A percentile compares a stretch with the other conserved stretches of the same genome.
These are phyloP conservation scores for Entophlyctis helioformis DNA, from an alignment of 192 early-diverging fungal species.

Conservation along the genomic window DNA sequence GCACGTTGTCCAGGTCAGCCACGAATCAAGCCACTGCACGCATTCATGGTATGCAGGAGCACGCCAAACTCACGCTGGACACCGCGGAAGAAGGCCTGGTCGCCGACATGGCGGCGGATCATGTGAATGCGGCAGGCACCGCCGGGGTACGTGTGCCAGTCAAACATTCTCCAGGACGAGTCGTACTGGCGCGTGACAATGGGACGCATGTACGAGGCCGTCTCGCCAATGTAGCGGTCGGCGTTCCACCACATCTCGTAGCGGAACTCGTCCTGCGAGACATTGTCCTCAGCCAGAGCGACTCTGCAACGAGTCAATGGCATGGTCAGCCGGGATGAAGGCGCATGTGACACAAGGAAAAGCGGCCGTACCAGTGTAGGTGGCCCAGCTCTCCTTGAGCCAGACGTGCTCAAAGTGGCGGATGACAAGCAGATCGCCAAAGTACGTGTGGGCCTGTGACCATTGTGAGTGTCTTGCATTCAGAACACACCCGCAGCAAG, in stretches of 20 bases:
- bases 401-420: slow-evolving; percentile 46
- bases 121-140: slow-evolving; percentile 39
- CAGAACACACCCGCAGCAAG: background rate
- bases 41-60: no score
- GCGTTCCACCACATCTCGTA: slow-evolving; percentile 16
- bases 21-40: no score
- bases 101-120: slow-evolving; percentile 31
- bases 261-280: slow-evolving; percentile 18
- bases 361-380: slow-evolving; percentile 16
- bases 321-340: slow-evolving; percentile 1
- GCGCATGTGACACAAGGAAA: background rate
- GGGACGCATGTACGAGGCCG: slow-evolving; percentile 21
- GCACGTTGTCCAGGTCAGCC: no score
- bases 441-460: slow-evolving; percentile 33
- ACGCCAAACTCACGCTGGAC: slow-evolving; percentile 18
- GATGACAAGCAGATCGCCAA: slow-evolving; percentile 43
- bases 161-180: slow-evolving; percentile 37
- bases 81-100: slow-evolving; percentile 33
- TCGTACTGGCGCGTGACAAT: slow-evolving; percentile 37
- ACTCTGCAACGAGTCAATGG: background rate
- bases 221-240: slow-evolving; percentile 16
- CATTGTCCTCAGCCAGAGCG: slow-evolving; percentile 21
- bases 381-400: slow-evolving; percentile 48
- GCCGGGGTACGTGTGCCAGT: slow-evolving; percentile 39
- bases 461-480: no score